Evolutionary conservation across 345 rosid genomes (phyloP), one percentile per base, ranked within the genome.

Genomic region (Brassica incana): DNA sequence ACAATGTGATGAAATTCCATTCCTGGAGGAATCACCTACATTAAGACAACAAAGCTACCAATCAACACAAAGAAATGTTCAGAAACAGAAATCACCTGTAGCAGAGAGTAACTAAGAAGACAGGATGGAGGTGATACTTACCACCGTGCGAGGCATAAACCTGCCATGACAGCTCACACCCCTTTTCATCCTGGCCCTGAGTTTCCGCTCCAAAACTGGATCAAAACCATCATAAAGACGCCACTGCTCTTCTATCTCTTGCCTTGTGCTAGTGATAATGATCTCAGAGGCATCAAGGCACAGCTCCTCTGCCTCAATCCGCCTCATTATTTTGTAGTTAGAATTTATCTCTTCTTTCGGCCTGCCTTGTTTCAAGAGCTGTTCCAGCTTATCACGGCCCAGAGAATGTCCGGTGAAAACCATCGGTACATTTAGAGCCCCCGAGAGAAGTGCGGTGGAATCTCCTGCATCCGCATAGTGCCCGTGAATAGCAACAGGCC

Each of bases 11-110:
- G 87, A 81, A 92, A 92, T 78, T 92, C 97, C 92, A 92, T 92
- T 67, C 97, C 97, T 25, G 96, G 97, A 83, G 97, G 96, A 80
- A 92, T 92, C 75, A 87, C 87, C 97, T 92, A 86, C 27, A 81
- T 76, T 69, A 50, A 73, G 32, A 76, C 32, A 59, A 38, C 10
- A 76, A 60, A 76, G 15, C 8, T n/a, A 56, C 30, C 35, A 4
- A 67, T 59, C 59, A 67, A 6, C 61, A 67, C 73, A 59, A 5
- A 35, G 15, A 30, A 5, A 0, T 64, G 10, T 52, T 32, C 14
- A 23, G 14, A 20, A 54, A 52, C 20, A 48, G 20, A 33, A 29
- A 32, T 66, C 30, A 75, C 16, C 14, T 6, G 43, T 75, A 45
- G 8, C 52, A 65, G 5, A 65, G 18, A 56, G 9, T 14, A 10